These are phyloP conservation scores for Paraphoma chrysanthemicola DNA, from an alignment of 2,329 filamentous ascomycete genomes.

Conservation along the genomic window DNA sequence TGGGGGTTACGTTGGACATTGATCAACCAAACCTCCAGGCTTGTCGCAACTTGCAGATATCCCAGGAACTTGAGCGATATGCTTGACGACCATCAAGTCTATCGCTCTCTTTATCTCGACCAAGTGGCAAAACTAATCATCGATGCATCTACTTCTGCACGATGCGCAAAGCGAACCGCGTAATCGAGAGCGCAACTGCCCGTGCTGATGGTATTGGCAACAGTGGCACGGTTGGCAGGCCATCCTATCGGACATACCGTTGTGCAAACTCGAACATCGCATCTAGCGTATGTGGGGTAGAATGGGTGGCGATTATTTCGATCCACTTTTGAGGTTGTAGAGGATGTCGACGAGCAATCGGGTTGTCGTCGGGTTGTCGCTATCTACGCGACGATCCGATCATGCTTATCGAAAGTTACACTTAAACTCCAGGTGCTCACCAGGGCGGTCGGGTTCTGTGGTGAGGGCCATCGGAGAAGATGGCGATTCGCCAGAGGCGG, in stretches of 20 bases:
- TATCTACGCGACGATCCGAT: slow-evolving; percentile 9
- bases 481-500: slow-evolving; percentile 17
- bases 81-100: not conserved
- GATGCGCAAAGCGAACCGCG: not conserved
- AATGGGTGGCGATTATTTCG: slow-evolving; percentile 17
- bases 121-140: not conserved
- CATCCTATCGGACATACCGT: slow-evolving; percentile 16
- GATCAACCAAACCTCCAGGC: no score
- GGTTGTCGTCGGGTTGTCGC: slow-evolving; percentile 26
- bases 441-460: slow-evolving; percentile 6
- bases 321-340: slow-evolving; percentile 3
- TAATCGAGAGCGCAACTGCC: no score
- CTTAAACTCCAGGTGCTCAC: slow-evolving; percentile 1
- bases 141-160: not conserved
- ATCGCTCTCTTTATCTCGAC: not conserved
- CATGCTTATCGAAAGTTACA: slow-evolving; percentile 7
- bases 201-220: not conserved
- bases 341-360: slow-evolving; percentile 7
- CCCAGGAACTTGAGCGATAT: not conserved
- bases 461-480: slow-evolving; percentile 4
- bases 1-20: not conserved
- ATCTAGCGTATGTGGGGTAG: slow-evolving; percentile 23
- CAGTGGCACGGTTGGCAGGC: not conserved
- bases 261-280: slow-evolving; percentile 1
- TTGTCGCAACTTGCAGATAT: no score